These are phyloP conservation scores for Salix brachista DNA, from an alignment of 345 rosid genomes.

Conservation along the genomic window DNA sequence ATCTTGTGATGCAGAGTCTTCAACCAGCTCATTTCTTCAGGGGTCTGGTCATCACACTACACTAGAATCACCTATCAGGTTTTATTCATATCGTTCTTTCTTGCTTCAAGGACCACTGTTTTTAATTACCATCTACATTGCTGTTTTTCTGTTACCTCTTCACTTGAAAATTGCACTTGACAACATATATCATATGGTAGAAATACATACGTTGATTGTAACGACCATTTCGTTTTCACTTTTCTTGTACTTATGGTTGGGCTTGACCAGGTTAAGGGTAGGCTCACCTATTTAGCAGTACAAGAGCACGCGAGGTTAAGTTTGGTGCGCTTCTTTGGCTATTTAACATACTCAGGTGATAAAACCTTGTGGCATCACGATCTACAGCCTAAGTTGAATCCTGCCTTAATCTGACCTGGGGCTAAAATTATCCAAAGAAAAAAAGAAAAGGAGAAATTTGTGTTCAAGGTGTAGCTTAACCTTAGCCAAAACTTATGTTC, in stretches of 20 bases:
- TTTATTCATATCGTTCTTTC: conserved; percentile 6
- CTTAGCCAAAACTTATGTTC: no score
- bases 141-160: no score
- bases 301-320: no score
- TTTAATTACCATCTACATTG: not conserved
- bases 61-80: conserved; percentile 29
- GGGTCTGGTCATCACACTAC: conserved; percentile 7
- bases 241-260: not conserved
- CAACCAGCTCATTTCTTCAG: conserved; percentile 17
- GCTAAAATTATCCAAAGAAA: not conserved
- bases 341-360: not conserved
- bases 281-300: no score
- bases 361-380: not conserved
- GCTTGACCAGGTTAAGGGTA: not conserved
- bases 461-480: no score
- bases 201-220: not conserved
- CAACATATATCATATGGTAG: not conserved
- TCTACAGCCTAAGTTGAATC: not conserved
- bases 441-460: not conserved
- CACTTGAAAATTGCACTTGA: not conserved
- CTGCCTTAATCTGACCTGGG: not conserved
- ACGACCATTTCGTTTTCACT: not conserved
- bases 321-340: not conserved
- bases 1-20: conserved; percentile 31
- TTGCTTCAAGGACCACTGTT: not conserved